phyloP scores from a whole-genome alignment of 2,329 filamentous ascomycete genomes.

The Remersonia thermophila region DNA sequence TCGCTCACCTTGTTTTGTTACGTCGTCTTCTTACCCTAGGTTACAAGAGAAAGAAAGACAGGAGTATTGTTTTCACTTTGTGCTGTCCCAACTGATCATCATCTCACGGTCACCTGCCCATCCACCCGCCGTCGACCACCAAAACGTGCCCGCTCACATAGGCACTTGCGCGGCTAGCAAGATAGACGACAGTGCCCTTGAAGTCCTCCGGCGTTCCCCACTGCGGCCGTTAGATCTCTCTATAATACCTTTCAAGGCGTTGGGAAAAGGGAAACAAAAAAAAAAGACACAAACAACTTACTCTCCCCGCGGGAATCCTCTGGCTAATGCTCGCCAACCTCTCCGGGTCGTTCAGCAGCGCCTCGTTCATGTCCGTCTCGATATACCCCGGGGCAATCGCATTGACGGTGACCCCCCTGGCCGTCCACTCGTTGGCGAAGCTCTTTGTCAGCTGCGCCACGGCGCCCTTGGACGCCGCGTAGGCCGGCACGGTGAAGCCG shows the following conservation, averaged over 20 bases:
- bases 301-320: conserved; percentile 66
- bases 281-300: conserved; percentile 2
- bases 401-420: conserved; percentile 72
- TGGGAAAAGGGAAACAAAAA: background rate
- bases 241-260: background rate
- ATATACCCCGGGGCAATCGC: conserved; percentile 85
- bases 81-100: no score
- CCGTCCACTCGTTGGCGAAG: conserved; percentile 74
- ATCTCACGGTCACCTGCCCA: conserved; percentile 82
- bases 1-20: background rate
- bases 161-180: conserved; percentile 62
- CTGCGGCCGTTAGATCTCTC: conserved; percentile 1
- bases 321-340: conserved; percentile 62
- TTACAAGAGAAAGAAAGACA: background rate
- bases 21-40: background rate
- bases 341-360: conserved; percentile 59
- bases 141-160: conserved; percentile 77
- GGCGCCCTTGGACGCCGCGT: conserved; percentile 75
- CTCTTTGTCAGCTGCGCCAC: conserved; percentile 77
- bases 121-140: conserved; percentile 85
- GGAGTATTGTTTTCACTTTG: no score
- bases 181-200: conserved; percentile 66
- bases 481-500: conserved; percentile 77
- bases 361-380: conserved; percentile 87
- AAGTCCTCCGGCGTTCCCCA: conserved; percentile 84